Evolutionary conservation across 305 asterid genomes (phyloP).

Genomic region (Fraxinus dipetala): DNA sequence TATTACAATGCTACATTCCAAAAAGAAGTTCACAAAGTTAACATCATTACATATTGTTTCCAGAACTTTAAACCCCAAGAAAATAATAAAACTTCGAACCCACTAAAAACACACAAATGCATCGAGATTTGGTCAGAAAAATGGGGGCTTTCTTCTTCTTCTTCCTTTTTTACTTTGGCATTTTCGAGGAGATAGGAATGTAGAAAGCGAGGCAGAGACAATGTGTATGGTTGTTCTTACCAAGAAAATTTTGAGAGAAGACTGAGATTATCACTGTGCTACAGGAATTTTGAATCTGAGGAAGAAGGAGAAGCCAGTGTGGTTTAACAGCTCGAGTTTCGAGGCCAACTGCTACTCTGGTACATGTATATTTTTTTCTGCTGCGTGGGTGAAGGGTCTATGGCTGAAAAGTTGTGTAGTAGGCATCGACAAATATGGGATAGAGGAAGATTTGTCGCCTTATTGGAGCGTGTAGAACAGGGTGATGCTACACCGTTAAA

Average conservation of each 20-base stretch:
- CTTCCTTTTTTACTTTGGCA: neutral
- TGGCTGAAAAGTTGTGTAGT: neutral
- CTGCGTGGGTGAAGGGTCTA: constrained; percentile 17
- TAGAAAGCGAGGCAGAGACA: constrained; percentile 1
- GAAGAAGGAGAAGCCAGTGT: constrained; percentile 20
- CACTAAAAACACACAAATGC: constrained; percentile 18
- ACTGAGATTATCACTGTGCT: constrained; percentile 4
- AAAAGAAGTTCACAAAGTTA: constrained; percentile 31
- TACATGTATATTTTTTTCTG: neutral
- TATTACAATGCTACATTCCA: constrained; percentile 20
- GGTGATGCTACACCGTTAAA: no score
- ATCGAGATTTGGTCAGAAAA: neutral
- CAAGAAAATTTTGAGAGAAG: constrained; percentile 28
- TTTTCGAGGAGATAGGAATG: constrained; percentile 21
- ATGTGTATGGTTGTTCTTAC: constrained; percentile 34
- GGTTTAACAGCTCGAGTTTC: constrained; percentile 24
- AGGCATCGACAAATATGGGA: neutral
- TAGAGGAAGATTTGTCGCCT: neutral
- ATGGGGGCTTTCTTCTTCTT: neutral
- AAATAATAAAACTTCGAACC: neutral
- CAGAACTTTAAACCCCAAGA: constrained; percentile 10
- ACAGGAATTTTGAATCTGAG: constrained; percentile 1
- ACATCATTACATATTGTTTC: constrained; percentile 35
- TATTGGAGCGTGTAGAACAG: no score
- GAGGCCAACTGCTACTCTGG: constrained; percentile 27